phyloP scores from a whole-genome alignment of 2,329 filamentous ascomycete genomes.

The Calonectria hongkongensis region DNA sequence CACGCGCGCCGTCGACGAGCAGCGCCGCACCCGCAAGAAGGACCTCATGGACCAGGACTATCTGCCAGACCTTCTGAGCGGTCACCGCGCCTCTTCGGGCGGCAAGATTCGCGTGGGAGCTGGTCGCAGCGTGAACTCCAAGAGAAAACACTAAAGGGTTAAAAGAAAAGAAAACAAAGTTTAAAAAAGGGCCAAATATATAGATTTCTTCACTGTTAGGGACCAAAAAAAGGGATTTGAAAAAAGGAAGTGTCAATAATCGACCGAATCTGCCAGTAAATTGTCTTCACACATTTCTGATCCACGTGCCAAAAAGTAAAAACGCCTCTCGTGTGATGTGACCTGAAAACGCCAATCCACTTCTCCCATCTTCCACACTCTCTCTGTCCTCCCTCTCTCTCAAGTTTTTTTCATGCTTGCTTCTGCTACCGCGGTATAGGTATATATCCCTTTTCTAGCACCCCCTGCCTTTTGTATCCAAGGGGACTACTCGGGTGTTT shows the following conservation, averaged over 20 bases:
- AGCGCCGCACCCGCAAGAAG: slow-evolving; percentile 80
- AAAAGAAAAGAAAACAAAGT: not conserved
- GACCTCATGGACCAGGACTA: slow-evolving; percentile 98
- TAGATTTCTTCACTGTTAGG: slow-evolving; percentile 12
- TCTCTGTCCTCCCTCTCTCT: slow-evolving; percentile 2
- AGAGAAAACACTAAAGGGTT: slow-evolving; percentile 71
- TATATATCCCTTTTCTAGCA: slow-evolving; percentile 40
- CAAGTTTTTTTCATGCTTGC: not conserved
- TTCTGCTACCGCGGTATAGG: not conserved
- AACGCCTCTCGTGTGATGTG: slow-evolving; percentile 41
- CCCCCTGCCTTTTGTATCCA: slow-evolving; percentile 50
- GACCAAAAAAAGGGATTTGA: not conserved
- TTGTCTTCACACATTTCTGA: slow-evolving; percentile 34
- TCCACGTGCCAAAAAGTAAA: slow-evolving; percentile 40
- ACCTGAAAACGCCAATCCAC: slow-evolving; percentile 43
- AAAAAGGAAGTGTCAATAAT: slow-evolving; percentile 27
- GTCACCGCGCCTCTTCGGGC: slow-evolving; percentile 79
- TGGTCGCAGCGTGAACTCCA: slow-evolving; percentile 90
- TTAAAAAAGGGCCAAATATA: slow-evolving; percentile 37
- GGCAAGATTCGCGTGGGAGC: slow-evolving; percentile 88
- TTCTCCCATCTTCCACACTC: slow-evolving; percentile 9
- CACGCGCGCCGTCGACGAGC: slow-evolving; percentile 75
- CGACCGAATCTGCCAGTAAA: slow-evolving; percentile 35
- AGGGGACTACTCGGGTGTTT: not conserved
- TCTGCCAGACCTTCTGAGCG: slow-evolving; percentile 88